These are phyloP conservation scores for Colletotrichum kahawae DNA, from an alignment of 2,329 filamentous ascomycete species.

Conservation along the genomic window DNA sequence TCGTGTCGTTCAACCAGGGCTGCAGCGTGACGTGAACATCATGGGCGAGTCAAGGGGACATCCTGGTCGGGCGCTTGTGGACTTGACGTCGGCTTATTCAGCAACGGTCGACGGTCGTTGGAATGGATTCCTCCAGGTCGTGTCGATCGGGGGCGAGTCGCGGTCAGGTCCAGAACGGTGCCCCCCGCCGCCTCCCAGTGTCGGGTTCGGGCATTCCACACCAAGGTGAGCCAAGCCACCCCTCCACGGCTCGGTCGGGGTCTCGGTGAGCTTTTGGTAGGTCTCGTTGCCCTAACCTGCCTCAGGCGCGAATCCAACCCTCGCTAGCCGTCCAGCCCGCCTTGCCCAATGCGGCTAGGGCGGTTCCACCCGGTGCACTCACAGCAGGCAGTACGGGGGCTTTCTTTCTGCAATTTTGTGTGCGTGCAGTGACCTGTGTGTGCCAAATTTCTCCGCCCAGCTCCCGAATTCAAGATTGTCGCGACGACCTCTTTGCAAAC, in stretches of 20 bases:
- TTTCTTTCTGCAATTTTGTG: conserved; percentile 25
- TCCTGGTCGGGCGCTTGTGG: not conserved
- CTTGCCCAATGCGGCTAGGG: conserved; percentile 39
- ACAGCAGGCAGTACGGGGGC: not conserved
- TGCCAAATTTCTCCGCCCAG: conserved; percentile 26
- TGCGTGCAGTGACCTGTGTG: conserved; percentile 12
- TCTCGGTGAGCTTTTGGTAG: conserved; percentile 29
- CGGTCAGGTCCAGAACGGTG: not conserved
- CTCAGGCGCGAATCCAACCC: conserved; percentile 30
- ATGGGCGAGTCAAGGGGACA: not conserved
- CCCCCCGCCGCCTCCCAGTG: not conserved
- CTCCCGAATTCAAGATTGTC: conserved; percentile 22
- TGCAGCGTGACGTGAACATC: conserved; percentile 19
- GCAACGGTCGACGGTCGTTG: not conserved
- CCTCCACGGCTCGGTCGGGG: not conserved
- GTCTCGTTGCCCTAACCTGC: conserved; percentile 47
- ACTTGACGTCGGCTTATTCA: conserved; percentile 14
- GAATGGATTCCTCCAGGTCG: not conserved
- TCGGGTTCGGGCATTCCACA: not conserved
- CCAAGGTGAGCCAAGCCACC: not conserved
- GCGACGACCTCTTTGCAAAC: conserved; percentile 22
- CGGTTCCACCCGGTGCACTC: not conserved
- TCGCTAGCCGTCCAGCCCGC: conserved; percentile 37
- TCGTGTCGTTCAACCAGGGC: conserved; percentile 1
- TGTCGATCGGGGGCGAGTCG: not conserved